phyloP scores from a whole-genome alignment of 371 early-diverging fungal genomes.

The Paraphysoderma sedebokerense region DNA sequence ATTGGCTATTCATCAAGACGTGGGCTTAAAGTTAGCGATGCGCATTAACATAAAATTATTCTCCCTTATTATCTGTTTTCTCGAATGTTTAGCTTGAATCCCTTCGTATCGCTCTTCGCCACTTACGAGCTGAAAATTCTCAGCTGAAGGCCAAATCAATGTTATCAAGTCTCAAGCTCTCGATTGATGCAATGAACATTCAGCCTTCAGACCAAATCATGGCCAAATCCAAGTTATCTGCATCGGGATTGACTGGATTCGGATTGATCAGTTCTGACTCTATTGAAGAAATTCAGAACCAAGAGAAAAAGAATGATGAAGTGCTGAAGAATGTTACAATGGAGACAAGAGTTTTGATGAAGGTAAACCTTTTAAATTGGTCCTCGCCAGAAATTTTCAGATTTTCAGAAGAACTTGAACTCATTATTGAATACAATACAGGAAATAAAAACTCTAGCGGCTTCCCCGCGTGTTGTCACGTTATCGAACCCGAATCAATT shows the following conservation, averaged over 20 bases:
- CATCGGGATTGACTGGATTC: conserved; percentile 2
- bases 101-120: conserved; percentile 50
- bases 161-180: conserved; percentile 19
- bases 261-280: not conserved
- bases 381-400: too few relatives aligned
- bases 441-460: too few relatives aligned
- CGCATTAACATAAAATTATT: not conserved
- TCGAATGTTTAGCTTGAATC: too few relatives aligned
- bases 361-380: too few relatives aligned
- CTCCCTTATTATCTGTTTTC: too few relatives aligned
- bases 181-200: conserved; percentile 1
- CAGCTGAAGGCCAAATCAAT: conserved; percentile 43
- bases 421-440: too few relatives aligned
- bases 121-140: conserved; percentile 61
- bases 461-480: not conserved
- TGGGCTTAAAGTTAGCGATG: conserved; percentile 2
- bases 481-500: too few relatives aligned
- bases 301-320: conserved; percentile 8
- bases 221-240: not conserved
- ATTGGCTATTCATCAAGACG: not conserved
- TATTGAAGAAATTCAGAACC: not conserved
- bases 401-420: too few relatives aligned
- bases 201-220: not conserved
- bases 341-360: conserved; percentile 16
- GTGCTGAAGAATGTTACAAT: conserved; percentile 14